phyloP scores from a whole-genome alignment of 495 filamentous ascomycete species.

The Tetracladium marchalianum region DNA sequence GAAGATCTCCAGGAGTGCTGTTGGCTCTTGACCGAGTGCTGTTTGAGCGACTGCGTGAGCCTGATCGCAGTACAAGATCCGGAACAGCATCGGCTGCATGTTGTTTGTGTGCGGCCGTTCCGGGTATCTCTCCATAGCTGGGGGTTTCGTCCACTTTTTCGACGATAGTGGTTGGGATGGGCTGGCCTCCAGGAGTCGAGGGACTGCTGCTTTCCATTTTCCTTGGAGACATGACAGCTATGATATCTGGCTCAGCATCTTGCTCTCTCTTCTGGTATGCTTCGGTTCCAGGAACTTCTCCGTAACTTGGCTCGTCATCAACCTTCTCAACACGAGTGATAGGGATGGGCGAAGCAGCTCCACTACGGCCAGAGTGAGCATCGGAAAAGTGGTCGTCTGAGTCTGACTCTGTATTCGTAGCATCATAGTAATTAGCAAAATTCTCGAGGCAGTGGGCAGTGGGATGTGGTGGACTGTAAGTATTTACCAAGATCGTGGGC shows the following conservation, averaged over 20 bases:
- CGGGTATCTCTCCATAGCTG: conserved; percentile 16
- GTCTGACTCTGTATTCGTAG: conserved; percentile 41
- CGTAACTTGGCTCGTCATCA: conserved; percentile 57
- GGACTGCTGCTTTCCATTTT: conserved; percentile 36
- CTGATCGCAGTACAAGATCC: conserved; percentile 16
- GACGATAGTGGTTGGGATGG: conserved; percentile 74
- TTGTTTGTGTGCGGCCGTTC: conserved; percentile 14
- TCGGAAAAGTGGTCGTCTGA: conserved; percentile 89
- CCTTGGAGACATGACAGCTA: conserved; percentile 28
- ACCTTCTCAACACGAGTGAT: conserved; percentile 76
- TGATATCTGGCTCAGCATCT: conserved; percentile 74
- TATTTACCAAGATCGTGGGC: conserved; percentile 68
- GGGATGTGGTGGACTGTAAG: background rate
- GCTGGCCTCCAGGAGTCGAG: conserved; percentile 40
- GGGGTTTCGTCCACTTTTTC: conserved; percentile 64
- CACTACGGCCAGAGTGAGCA: conserved; percentile 57
- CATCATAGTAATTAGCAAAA: conserved; percentile 3
- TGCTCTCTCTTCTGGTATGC: conserved; percentile 65
- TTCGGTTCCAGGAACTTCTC: conserved; percentile 80
- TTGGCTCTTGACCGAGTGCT: conserved; percentile 15
- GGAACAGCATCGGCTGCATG: conserved; percentile 17
- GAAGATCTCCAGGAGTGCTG: conserved; percentile 18
- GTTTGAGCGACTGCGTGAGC: conserved; percentile 10
- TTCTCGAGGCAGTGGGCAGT: background rate
- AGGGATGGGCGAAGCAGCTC: conserved; percentile 55